Evolutionary conservation across 2,329 filamentous ascomycete genomes (phyloP).

Genomic region (Botrytis aclada): DNA sequence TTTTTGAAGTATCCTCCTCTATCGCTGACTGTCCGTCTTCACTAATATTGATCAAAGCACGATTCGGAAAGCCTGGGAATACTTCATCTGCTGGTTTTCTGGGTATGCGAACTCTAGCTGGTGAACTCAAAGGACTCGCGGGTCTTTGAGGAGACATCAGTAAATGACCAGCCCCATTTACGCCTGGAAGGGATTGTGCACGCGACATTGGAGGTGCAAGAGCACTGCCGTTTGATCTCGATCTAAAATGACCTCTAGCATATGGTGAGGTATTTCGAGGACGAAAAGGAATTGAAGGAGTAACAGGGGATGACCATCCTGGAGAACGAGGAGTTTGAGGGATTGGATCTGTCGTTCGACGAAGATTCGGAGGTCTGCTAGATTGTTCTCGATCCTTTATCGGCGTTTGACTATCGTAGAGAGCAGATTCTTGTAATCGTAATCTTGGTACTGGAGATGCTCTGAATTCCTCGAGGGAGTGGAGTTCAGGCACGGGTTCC

Average conservation of each 20-base stretch:
- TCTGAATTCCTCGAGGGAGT: slow-evolving; percentile 65
- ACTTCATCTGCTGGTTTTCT: slow-evolving; percentile 58
- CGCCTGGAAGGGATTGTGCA: slow-evolving; percentile 62
- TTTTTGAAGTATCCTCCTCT: slow-evolving; percentile 43
- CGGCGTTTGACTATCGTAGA: slow-evolving; percentile 23
- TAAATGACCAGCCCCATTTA: slow-evolving; percentile 58
- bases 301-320: slow-evolving; percentile 28
- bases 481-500: slow-evolving; percentile 67
- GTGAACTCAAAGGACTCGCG: slow-evolving; percentile 53
- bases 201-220: slow-evolving; percentile 57
- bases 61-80: slow-evolving; percentile 53
- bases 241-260: slow-evolving; percentile 54
- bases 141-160: slow-evolving; percentile 49
- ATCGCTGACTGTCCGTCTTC: slow-evolving; percentile 38
- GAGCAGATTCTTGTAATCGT: slow-evolving; percentile 41
- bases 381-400: slow-evolving; percentile 23
- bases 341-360: slow-evolving; percentile 57
- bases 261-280: slow-evolving; percentile 62
- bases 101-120: slow-evolving; percentile 50
- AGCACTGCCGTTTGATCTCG: slow-evolving; percentile 55
- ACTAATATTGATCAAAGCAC: slow-evolving; percentile 31
- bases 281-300: slow-evolving; percentile 53
- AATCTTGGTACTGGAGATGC: slow-evolving; percentile 55
- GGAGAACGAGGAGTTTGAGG: slow-evolving; percentile 52
- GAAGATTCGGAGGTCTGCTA: slow-evolving; percentile 50